phyloP scores from a whole-genome alignment of 2,329 filamentous ascomycete species.

The Colletotrichum sp. region DNA sequence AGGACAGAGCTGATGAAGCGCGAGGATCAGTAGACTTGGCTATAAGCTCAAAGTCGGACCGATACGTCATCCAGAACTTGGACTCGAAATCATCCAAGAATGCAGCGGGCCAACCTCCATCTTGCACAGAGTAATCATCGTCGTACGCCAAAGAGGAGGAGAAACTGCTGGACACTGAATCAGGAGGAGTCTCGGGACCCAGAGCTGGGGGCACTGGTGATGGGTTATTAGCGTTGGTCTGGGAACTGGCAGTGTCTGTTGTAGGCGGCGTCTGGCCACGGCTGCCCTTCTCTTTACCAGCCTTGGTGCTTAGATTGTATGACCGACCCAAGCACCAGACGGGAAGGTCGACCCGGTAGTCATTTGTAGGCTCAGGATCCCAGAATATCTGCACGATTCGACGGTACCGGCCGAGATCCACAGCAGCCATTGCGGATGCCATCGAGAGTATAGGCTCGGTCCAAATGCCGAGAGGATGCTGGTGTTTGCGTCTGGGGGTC shows the following conservation, averaged over 20 bases:
- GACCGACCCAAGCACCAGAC: slow-evolving; percentile 81
- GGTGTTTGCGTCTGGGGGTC: neutral
- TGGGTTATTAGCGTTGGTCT: slow-evolving; percentile 4
- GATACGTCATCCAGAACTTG: slow-evolving; percentile 94
- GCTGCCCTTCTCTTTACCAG: slow-evolving; percentile 17
- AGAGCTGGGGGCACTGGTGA: slow-evolving; percentile 27
- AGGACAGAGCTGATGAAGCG: slow-evolving; percentile 74
- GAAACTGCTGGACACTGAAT: slow-evolving; percentile 56
- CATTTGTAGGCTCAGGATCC: slow-evolving; percentile 87
- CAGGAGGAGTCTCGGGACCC: slow-evolving; percentile 49
- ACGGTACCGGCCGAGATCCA: slow-evolving; percentile 78
- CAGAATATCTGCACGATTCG: slow-evolving; percentile 90
- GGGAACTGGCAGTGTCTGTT: neutral
- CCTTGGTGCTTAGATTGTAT: slow-evolving; percentile 49
- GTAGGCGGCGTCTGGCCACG: slow-evolving; percentile 21
- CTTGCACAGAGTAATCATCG: slow-evolving; percentile 40
- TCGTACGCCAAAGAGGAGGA: slow-evolving; percentile 57
- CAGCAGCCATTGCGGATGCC: slow-evolving; percentile 52
- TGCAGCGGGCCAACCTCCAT: slow-evolving; percentile 77
- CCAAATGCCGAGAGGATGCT: neutral
- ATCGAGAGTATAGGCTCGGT: slow-evolving; percentile 17
- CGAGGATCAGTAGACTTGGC: slow-evolving; percentile 78
- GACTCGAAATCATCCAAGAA: slow-evolving; percentile 96
- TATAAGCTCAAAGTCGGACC: slow-evolving; percentile 85
- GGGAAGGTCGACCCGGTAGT: slow-evolving; percentile 67